Evolutionary conservation across 2,329 filamentous ascomycete species (phyloP), one percentile per base, ranked within the genome.

Genomic region (Pyrenochaeta sp.): DNA sequence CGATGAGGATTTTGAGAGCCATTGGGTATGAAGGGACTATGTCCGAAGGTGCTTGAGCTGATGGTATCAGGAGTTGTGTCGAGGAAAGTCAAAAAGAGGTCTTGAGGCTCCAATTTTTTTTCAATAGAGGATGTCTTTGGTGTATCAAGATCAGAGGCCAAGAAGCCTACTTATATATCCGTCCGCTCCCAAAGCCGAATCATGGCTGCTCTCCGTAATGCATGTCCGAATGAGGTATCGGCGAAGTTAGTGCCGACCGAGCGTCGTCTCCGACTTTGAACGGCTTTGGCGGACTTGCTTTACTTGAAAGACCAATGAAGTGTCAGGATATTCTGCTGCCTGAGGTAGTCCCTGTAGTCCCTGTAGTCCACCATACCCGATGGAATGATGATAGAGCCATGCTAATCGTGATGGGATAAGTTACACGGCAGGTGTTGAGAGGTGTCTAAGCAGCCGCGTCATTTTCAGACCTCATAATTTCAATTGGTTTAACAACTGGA

Each of bases 1-100:
- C 23, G 15, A 69, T 57, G 36, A 69, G 62, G 35, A 71, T 49
- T 19, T 59, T 60, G 22, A 65, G 51, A 18, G 48, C 29, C 47
- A 51, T 54, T n/a, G n/a, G 15, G 26, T 35, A 21, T n/a, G n/a
- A n/a, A n/a, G n/a, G n/a, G n/a, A n/a, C n/a, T n/a, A n/a, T n/a
- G n/a, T n/a, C n/a, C n/a, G n/a, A n/a, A n/a, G n/a, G n/a, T n/a
- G 29, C 6, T 26, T 30, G 18, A 11, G 26, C 7, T 24, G 30
- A 13, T 36, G 20, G 24, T 28, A 17, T 27, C 15, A 11, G 17
- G 7, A 37, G 4, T 20, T 4, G 11, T 21, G 19, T 18, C n/a
- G 18, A 7, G 5, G 7, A 22, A 34, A 14, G 31, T 18, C 17
- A 22, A 20, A 13, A 22, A 22, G 14, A 28, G 18, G 30, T 9